Evolutionary conservation across 495 filamentous ascomycete species (phyloP), one percentile per base, ranked within the genome.

Genomic region (Amphirosellinia nigrospora): DNA sequence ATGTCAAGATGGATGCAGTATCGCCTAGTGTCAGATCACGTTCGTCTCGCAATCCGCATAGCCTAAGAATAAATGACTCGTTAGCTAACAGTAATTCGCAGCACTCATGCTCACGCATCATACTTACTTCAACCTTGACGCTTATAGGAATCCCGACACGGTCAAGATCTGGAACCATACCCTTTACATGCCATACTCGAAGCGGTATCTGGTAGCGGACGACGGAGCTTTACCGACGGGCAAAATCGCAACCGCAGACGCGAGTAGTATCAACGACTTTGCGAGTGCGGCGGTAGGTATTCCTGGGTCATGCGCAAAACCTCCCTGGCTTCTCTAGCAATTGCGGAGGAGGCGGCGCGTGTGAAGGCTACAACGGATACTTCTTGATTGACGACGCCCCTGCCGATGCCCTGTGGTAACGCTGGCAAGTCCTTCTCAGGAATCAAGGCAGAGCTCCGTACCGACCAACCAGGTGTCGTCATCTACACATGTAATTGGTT

Each of bases 101-200:
- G 69, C 69, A 8, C 69, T 71, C 43, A 71, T 71, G 69, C 69
- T 71, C 32, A 71, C 69, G 19, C 69, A 71, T 82, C 0, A 88
- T 82, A 89, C 92, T 68, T 96, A 95, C 83, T 95, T 92, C 89
- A 95, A 94, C 80, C 85, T 96, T 60, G 93, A 94, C 74, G 93
- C 87, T 13, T 95, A 92, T 83, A 82, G 79, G 46, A 84, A 88
- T 73, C 85, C 87, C 0, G 70, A 80, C 52, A 87, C 88, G 32
- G 81, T 86, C 60, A 78, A 86, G 11, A 88, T 93, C 71, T 87
- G 93, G 74, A 88, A 94, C 70, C 87, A 95, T 75, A 88, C 84
- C 52, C 80, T 95, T 48, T 83, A 90, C 73, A 82, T 94, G 72
- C 93, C 93, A 7, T 89, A 91, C 76, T 91, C 90, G 21, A 82